phyloP scores from a whole-genome alignment of 2,329 filamentous ascomycete species.

The Stachybotrys echinatus region DNA sequence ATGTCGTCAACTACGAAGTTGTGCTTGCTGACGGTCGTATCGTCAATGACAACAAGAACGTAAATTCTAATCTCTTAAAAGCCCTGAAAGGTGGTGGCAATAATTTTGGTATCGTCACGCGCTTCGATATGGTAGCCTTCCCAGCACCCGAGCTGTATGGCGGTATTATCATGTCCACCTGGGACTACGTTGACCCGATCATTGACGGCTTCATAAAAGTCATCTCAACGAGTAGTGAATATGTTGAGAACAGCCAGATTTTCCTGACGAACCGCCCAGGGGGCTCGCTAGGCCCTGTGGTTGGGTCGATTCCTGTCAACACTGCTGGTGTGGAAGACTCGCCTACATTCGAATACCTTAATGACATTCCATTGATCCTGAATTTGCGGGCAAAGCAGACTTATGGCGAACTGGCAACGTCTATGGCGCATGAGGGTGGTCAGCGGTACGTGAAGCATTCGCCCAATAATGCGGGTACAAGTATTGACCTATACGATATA shows the following conservation, averaged over 20 bases:
- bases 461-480: not conserved
- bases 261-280: not conserved
- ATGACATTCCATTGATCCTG: not conserved
- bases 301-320: not conserved
- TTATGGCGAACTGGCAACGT: not conserved
- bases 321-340: not conserved
- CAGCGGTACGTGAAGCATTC: constrained; percentile 1
- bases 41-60: constrained; percentile 3
- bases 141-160: not conserved
- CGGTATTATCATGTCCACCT: not conserved
- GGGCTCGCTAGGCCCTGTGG: not conserved
- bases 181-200: not conserved
- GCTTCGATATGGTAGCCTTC: not conserved
- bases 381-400: not conserved
- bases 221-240: not conserved
- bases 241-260: not conserved
- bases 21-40: constrained; percentile 7
- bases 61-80: constrained; percentile 5
- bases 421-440: not conserved
- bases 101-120: constrained; percentile 11
- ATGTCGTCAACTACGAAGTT: constrained; percentile 9
- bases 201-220: not conserved
- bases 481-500: not conserved
- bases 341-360: not conserved
- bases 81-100: constrained; percentile 9